A percentile compares a stretch with the other conserved stretches of the same genome.
phyloP scores from a whole-genome alignment of 2,329 filamentous ascomycete species.

The Didymella lethalis region DNA sequence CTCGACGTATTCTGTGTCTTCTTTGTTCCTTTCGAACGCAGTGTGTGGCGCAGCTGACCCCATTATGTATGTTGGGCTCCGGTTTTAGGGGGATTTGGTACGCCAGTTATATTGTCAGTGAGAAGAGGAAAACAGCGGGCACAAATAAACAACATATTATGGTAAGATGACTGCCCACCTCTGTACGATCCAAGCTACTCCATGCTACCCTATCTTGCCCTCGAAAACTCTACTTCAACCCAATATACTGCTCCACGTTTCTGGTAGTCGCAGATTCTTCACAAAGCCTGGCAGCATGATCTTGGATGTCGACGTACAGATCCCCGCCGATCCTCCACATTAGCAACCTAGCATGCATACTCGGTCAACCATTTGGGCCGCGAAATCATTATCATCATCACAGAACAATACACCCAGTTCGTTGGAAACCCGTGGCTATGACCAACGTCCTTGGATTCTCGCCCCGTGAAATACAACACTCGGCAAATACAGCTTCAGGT shows the following conservation, averaged over 20 bases:
- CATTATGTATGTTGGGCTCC: slow-evolving; percentile 3
- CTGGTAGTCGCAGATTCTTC: slow-evolving; percentile 1
- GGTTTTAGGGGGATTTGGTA: background rate
- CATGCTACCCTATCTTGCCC: slow-evolving; percentile 14
- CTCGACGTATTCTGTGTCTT: slow-evolving; percentile 1
- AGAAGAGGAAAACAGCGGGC: background rate
- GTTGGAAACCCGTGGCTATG: no score
- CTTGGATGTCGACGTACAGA: background rate
- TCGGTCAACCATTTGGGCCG: no score
- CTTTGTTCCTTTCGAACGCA: background rate
- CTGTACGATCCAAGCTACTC: slow-evolving; percentile 3
- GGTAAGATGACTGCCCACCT: background rate
- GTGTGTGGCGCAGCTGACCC: background rate
- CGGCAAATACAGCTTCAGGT: no score
- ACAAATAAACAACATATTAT: background rate
- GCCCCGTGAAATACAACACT: no score
- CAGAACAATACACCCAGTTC: no score
- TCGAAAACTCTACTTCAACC: slow-evolving; percentile 2
- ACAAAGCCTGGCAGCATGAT: background rate
- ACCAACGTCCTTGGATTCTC: no score
- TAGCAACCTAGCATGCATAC: background rate
- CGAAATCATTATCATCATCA: no score
- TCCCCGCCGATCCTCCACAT: no score
- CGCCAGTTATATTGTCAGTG: background rate
- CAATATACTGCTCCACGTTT: slow-evolving; percentile 8